Evolutionary conservation across 2,329 filamentous ascomycete species (phyloP).

Genomic region (Myriosclerotinia scirpicola): DNA sequence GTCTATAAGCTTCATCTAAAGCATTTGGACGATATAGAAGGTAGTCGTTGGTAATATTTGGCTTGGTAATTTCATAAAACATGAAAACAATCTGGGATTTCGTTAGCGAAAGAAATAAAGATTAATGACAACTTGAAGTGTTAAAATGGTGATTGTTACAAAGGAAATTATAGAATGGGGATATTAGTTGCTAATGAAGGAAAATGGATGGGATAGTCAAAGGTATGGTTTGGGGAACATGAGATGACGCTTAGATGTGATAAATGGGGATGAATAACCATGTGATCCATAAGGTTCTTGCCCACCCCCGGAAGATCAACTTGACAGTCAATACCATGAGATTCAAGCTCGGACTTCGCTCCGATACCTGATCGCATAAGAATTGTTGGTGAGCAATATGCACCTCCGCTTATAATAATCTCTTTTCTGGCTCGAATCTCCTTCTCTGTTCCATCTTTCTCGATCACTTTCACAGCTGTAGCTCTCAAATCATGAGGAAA

Average conservation of each 20-base stretch:
- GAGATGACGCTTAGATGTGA: too few species aligned
- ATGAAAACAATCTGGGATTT: conserved; percentile 53
- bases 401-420: conserved; percentile 51
- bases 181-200: too few species aligned
- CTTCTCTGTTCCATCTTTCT: conserved; percentile 44
- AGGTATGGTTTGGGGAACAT: too few species aligned
- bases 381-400: conserved; percentile 49
- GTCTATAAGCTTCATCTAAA: conserved; percentile 50
- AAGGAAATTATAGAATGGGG: too few species aligned
- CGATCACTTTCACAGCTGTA: conserved; percentile 47
- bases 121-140: too few species aligned
- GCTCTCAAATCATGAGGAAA: conserved; percentile 44
- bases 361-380: conserved; percentile 51
- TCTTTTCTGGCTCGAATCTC: conserved; percentile 47
- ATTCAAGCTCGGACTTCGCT: conserved; percentile 43
- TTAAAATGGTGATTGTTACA: too few species aligned
- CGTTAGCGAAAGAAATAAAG: conserved; percentile 18
- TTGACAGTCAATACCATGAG: conserved; percentile 52
- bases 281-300: conserved; percentile 59
- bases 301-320: conserved; percentile 63
- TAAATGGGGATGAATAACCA: conserved; percentile 40
- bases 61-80: conserved; percentile 58
- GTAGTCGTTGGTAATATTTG: conserved; percentile 55
- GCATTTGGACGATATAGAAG: conserved; percentile 57
- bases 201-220: too few species aligned